Conservation (phyloP, 2,329 filamentous ascomycete species). For the Setomelanomma holmii region DNA sequence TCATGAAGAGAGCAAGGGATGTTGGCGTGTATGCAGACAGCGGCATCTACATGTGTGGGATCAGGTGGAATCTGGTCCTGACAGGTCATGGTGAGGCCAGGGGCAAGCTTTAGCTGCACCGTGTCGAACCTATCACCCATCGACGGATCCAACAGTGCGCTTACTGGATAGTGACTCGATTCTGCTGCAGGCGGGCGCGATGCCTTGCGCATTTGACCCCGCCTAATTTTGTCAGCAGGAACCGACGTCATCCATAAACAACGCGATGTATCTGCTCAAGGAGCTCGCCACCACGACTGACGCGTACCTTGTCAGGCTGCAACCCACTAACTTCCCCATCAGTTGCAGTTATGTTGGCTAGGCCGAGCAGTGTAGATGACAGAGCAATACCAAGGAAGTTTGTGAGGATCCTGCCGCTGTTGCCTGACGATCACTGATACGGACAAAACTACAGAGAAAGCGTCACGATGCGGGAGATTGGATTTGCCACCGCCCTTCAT, state of each 20-base stretch:
- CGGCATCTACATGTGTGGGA: slow-evolving; percentile 48
- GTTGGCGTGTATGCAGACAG: slow-evolving; percentile 41
- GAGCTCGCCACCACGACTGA: not conserved
- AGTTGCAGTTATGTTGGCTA: not conserved
- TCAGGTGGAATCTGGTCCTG: slow-evolving; percentile 48
- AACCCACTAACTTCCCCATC: not conserved
- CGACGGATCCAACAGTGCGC: not conserved
- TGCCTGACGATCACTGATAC: too few species aligned
- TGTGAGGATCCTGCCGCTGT: too few species aligned
- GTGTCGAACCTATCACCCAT: not conserved
- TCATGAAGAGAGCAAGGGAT: slow-evolving; percentile 40
- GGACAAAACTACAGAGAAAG: not conserved
- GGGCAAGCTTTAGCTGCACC: slow-evolving; percentile 28
- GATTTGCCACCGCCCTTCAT: slow-evolving; percentile 1
- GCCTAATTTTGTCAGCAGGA: not conserved
- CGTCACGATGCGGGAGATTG: not conserved
- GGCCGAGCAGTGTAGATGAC: not conserved
- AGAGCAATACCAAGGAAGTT: not conserved
- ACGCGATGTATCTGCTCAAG: not conserved
- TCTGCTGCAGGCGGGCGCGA: not conserved
- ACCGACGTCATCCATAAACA: not conserved
- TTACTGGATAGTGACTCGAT: not conserved
- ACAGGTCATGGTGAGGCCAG: slow-evolving; percentile 23
- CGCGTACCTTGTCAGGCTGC: not conserved
- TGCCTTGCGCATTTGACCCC: not conserved